Evolutionary conservation across 2,329 filamentous ascomycete species (phyloP), one percentile per base, ranked within the genome.

Genomic region (Huntiella decipiens): DNA sequence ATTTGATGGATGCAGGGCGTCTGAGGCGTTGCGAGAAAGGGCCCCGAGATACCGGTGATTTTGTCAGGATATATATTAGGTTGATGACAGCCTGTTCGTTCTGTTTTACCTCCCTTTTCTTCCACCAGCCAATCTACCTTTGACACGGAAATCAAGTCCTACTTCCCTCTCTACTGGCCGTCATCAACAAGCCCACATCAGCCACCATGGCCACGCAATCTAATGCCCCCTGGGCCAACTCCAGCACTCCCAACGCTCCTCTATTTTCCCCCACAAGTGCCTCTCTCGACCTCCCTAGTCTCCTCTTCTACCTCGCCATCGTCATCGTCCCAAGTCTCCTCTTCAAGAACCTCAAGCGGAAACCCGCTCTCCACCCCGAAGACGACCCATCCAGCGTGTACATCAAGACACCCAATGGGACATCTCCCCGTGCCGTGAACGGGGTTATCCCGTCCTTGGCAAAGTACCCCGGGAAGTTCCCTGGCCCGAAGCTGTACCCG

Each of bases 401-500:
- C 19, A 10, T 13, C 4, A 19, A 41, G 12, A 43, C 33, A 15
- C 22, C 31, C 15, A 43, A 33, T 28, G 22, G 31, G 34, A 43
- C 40, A 11, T 12, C 38, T 63, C 6, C 56, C 54, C 49, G 62
- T 10, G 17, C 38, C 39, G 44, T 32, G 2, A 19, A 47, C 8
- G 15, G 15, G 5, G 6, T 8, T 22, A 15, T 11, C 8, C 13
- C 33, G 34, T 1, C 19, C 3, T 12, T 15, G 22, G 6, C 19
- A 7, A 8, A 4, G 10, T 57, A 59, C 50, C 50, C 54, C 10
- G 38, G 47, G 47, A 56, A 51, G 43, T 66, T 70, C 44, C 66
- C 66, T 0, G 66, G 66, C 0, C 67, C 67, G 8, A 60, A 56
- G 46, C 65, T 67, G 51, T 67, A 63, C 45, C 67, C 67, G 35